Conservation (phyloP, 139 green algal species). For the Chlamydomonas sphaeroides region DNA sequence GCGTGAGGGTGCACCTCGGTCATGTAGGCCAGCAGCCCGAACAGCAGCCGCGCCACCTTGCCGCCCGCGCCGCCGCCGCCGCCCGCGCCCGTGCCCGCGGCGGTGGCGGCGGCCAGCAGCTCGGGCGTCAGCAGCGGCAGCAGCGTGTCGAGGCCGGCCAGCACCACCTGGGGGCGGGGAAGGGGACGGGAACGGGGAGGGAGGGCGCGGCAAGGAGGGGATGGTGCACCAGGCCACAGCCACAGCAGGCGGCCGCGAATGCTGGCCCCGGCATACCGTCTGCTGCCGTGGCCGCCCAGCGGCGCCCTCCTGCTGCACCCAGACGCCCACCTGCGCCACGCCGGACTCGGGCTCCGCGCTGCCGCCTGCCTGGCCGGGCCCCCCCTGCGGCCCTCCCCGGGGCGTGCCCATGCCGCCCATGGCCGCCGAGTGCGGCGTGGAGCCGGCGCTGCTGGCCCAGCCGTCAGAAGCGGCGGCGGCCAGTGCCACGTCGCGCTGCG, state of each 20-base stretch:
- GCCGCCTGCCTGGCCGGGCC: background rate
- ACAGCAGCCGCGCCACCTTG: conserved; percentile 85
- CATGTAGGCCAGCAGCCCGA: conserved; percentile 83
- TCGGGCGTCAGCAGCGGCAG: conserved; percentile 83
- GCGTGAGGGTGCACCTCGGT: conserved; percentile 77
- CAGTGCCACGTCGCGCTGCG: conserved; percentile 30
- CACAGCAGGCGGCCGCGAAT: too few species aligned
- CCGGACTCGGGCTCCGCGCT: conserved; percentile 4
- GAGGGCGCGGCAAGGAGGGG: too few species aligned
- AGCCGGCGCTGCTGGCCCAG: conserved; percentile 4
- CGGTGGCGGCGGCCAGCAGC: conserved; percentile 62
- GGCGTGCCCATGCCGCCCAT: background rate
- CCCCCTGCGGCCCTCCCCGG: background rate
- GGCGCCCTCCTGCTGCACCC: too few species aligned
- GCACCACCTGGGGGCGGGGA: conserved; percentile 75
- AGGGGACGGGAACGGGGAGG: too few species aligned
- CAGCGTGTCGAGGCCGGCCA: conserved; percentile 80
- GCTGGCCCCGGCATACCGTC: too few species aligned
- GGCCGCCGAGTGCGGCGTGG: background rate
- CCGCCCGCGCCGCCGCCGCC: conserved; percentile 58
- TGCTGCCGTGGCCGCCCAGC: too few species aligned
- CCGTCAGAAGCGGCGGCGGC: conserved; percentile 18
- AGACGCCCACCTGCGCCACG: conserved; percentile 27
- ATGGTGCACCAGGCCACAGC: too few species aligned
- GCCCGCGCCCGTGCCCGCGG: conserved; percentile 5